phyloP scores from a whole-genome alignment of 768 basidiomycete genomes.

The Mycena polygramma region DNA sequence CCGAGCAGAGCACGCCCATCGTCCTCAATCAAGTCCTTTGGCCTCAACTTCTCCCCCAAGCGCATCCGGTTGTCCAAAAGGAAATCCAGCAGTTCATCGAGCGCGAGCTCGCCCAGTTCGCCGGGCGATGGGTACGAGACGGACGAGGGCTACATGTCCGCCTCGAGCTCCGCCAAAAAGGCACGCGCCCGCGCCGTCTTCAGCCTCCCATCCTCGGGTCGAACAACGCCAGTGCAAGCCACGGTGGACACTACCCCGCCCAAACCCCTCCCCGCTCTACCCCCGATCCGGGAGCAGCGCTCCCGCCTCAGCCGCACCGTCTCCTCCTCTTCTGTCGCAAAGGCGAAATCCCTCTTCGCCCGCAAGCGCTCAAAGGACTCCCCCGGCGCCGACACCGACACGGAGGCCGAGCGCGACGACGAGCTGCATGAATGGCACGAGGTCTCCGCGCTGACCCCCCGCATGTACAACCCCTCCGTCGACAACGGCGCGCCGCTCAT shows the following conservation, averaged over 20 bases:
- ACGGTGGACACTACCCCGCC: neutral
- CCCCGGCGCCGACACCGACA: neutral
- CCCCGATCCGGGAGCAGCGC: conserved; percentile 25
- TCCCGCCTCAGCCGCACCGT: conserved; percentile 11
- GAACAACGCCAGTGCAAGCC: neutral
- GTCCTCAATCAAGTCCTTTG: conserved; percentile 20
- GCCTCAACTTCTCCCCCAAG: conserved; percentile 28
- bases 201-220: conserved; percentile 23
- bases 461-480: conserved; percentile 34
- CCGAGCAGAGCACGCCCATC: conserved; percentile 4
- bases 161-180: conserved; percentile 12
- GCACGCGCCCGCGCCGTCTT: conserved; percentile 27
- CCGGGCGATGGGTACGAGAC: conserved; percentile 14
- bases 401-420: neutral
- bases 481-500: conserved; percentile 21
- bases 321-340: conserved; percentile 27
- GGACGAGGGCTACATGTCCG: conserved; percentile 8
- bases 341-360: conserved; percentile 25
- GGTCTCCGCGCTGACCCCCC: conserved; percentile 19
- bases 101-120: neutral
- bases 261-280: conserved; percentile 28
- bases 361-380: conserved; percentile 24
- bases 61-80: conserved; percentile 20
- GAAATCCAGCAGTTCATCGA: conserved; percentile 15
- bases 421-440: conserved; percentile 33